These are phyloP conservation scores for Penicillium expansum DNA, from an alignment of 2,329 filamentous ascomycete genomes.

Conservation along the genomic window DNA sequence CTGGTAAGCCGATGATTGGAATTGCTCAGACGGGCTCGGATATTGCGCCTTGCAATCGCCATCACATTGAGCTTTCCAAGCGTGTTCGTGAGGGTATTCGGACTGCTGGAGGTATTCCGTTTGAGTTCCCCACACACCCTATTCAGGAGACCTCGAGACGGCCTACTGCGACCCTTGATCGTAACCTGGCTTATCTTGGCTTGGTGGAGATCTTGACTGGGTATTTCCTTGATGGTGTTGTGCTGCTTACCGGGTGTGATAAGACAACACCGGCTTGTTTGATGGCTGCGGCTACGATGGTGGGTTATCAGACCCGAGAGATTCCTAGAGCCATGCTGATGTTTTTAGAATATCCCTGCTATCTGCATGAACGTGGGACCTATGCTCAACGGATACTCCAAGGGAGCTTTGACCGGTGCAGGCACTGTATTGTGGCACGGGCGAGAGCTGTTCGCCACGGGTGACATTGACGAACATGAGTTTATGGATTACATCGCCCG, in stretches of 20 bases:
- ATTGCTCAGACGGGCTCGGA: constrained; percentile 55
- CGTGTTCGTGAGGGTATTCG: constrained; percentile 52
- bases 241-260: constrained; percentile 53
- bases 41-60: constrained; percentile 51
- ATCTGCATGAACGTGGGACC: constrained; percentile 54
- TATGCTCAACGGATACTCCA: constrained; percentile 52
- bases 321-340: constrained; percentile 3
- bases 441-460: constrained; percentile 48
- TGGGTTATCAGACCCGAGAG: constrained; percentile 19
- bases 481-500: constrained; percentile 48
- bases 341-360: constrained; percentile 47
- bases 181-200: constrained; percentile 50
- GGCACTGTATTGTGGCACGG: constrained; percentile 52
- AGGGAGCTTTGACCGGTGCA: constrained; percentile 44
- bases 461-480: constrained; percentile 46
- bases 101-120: constrained; percentile 49
- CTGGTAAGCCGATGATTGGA: constrained; percentile 52
- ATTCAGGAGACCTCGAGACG: constrained; percentile 51
- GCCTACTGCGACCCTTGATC: constrained; percentile 51
- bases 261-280: constrained; percentile 53
- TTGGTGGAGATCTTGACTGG: constrained; percentile 50
- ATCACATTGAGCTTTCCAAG: constrained; percentile 51
- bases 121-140: constrained; percentile 54
- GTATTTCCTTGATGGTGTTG: constrained; percentile 52
- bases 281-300: constrained; percentile 53